Evolutionary conservation across 2,329 filamentous ascomycete genomes (phyloP).

Genomic region (Fusarium illudens): DNA sequence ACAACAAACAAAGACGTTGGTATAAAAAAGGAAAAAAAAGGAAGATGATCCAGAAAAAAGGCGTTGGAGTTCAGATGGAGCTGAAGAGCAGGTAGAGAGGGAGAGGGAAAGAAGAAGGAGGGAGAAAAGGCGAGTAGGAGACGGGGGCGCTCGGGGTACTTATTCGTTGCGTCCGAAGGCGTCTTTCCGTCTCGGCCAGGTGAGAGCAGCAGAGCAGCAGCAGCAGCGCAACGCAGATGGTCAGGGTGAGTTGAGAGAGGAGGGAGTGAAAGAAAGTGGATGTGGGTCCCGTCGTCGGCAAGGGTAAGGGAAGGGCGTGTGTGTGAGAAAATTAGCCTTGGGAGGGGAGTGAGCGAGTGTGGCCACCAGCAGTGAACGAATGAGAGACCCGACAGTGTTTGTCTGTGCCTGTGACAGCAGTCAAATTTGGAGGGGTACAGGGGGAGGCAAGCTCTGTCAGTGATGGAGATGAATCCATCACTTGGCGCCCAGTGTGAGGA

Average conservation of each 20-base stretch:
- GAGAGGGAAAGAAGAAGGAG: conserved; percentile 47
- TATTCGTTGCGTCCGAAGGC: conserved; percentile 47
- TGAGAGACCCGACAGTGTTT: neutral
- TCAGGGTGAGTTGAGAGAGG: conserved; percentile 2
- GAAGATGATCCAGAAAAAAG: conserved; percentile 48
- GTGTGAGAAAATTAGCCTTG: conserved; percentile 6
- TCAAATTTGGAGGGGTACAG: neutral
- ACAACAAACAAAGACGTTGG: conserved; percentile 57
- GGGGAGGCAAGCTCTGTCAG: neutral
- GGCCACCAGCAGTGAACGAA: neutral
- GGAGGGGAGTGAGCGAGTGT: conserved; percentile 1
- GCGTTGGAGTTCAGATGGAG: conserved; percentile 44
- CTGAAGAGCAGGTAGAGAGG: conserved; percentile 46
- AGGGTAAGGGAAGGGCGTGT: conserved; percentile 7
- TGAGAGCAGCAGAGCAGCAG: conserved; percentile 3
- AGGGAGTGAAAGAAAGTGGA: conserved; percentile 7
- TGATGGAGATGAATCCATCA: neutral
- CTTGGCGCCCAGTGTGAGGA: neutral
- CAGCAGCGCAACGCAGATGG: neutral
- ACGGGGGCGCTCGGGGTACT: conserved; percentile 53
- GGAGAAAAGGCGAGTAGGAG: conserved; percentile 29
- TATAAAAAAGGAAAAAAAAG: conserved; percentile 52
- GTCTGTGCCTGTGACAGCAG: conserved; percentile 6
- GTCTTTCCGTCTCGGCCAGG: neutral
- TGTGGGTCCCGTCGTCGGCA: conserved; percentile 7